Percentiles rank a stretch among this genome's conserved stretches.
These are phyloP conservation scores for Colletotrichum sp. DNA, from an alignment of 2,329 filamentous ascomycete genomes.

Conservation along the genomic window DNA sequence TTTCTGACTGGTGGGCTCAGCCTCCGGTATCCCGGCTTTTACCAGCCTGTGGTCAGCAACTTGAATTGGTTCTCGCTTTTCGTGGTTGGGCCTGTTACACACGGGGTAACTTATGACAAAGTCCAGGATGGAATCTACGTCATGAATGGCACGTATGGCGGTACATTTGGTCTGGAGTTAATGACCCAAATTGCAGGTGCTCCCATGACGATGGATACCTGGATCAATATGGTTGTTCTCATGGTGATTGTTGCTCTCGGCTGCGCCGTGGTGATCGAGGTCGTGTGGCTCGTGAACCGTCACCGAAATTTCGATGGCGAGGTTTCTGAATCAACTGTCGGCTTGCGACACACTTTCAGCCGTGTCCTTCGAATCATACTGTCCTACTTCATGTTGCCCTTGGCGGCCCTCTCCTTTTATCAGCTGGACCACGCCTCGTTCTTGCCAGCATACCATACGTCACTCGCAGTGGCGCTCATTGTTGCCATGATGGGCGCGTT, in stretches of 20 bases:
- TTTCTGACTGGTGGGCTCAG: conserved; percentile 73
- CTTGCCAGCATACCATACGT: conserved; percentile 27
- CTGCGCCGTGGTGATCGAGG: conserved; percentile 55
- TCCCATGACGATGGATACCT: conserved; percentile 64
- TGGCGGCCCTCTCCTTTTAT: conserved; percentile 75
- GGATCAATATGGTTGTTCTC: conserved; percentile 73
- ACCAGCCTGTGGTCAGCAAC: conserved; percentile 72
- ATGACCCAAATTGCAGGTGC: conserved; percentile 74
- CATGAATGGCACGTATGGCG: conserved; percentile 66
- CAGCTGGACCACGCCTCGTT: conserved; percentile 53
- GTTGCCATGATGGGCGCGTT: conserved; percentile 26
- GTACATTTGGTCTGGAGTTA: conserved; percentile 62
- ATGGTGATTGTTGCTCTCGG: conserved; percentile 60
- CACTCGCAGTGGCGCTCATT: conserved; percentile 36
- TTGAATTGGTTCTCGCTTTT: conserved; percentile 72
- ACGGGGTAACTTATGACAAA: conserved; percentile 28
- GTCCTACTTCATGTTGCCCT: conserved; percentile 77
- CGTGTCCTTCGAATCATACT: conserved; percentile 71
- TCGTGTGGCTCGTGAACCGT: conserved; percentile 41
- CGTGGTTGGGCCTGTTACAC: conserved; percentile 46
- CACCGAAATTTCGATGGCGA: conserved; percentile 49
- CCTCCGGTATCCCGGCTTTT: conserved; percentile 76
- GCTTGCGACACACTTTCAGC: conserved; percentile 29
- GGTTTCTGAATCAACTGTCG: not conserved
- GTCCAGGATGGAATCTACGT: conserved; percentile 65